phyloP scores from a whole-genome alignment of 306 rosid species.

The Casuarina equisetifolia region DNA sequence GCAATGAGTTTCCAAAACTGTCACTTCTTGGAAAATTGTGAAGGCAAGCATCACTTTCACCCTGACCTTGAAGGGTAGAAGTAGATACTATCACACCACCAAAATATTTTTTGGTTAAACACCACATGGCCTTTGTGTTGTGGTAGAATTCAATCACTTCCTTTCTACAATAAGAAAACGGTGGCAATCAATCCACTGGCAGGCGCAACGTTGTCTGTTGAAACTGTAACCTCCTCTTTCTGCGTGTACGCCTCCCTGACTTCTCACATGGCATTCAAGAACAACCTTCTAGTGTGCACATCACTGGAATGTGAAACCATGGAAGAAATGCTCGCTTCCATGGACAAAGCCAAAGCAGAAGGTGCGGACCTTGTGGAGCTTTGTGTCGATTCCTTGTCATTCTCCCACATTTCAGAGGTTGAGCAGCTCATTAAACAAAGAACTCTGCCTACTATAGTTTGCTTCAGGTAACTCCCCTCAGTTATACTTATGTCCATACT shows the following conservation, averaged over 20 bases:
- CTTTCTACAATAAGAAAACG: too few species aligned
- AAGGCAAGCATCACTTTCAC: too few species aligned
- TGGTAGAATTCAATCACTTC: too few species aligned
- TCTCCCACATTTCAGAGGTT: constrained; percentile 21
- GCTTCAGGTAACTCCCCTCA: constrained; percentile 17
- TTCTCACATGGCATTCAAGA: constrained; percentile 11
- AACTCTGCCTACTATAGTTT: constrained; percentile 31
- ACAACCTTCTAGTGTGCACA: constrained; percentile 19
- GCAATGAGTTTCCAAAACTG: too few species aligned
- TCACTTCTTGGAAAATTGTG: too few species aligned
- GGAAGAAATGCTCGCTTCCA: constrained; percentile 23
- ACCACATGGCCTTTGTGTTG: too few species aligned
- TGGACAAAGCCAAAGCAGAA: constrained; percentile 31
- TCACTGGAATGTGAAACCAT: constrained; percentile 10
- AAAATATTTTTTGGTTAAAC: too few species aligned
- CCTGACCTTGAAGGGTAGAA: too few species aligned
- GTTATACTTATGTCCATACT: not conserved
- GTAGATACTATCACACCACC: too few species aligned
- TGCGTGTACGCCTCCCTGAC: not conserved
- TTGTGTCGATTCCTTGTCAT: constrained; percentile 22
- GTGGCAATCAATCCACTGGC: not conserved
- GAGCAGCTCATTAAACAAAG: constrained; percentile 25
- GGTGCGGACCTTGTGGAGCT: constrained; percentile 38
- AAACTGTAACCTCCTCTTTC: not conserved
- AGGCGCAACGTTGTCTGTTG: not conserved